Evolutionary conservation across 148 eudicot species (phyloP).

Genomic region (Pouteria glomerata): DNA sequence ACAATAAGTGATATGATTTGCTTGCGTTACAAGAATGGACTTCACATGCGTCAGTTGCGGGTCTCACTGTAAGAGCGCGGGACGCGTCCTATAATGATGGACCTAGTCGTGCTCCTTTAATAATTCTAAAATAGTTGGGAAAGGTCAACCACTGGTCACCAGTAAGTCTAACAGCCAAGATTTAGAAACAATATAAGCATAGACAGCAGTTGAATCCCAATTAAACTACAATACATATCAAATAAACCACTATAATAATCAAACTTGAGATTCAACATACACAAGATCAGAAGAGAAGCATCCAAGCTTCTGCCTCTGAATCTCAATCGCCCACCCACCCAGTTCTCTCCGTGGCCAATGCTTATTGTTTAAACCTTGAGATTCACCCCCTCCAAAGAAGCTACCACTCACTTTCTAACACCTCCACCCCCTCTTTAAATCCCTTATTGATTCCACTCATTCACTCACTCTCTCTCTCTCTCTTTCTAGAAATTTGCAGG

Average conservation of each 20-base stretch:
- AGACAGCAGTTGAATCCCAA: not conserved
- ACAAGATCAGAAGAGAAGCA: constrained; percentile 24
- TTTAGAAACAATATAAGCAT: not conserved
- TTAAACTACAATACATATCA: constrained; percentile 7
- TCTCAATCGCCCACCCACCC: not conserved
- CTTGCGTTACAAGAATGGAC: too few species aligned
- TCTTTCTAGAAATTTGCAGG: not conserved
- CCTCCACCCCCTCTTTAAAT: not conserved
- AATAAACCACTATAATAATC: constrained; percentile 18
- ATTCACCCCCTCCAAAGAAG: constrained; percentile 47
- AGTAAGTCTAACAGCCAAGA: constrained; percentile 11
- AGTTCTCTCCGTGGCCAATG: not conserved
- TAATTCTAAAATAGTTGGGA: too few species aligned
- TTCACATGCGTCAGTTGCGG: too few species aligned
- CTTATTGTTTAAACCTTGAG: constrained; percentile 31
- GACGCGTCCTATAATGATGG: too few species aligned
- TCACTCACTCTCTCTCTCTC: not conserved
- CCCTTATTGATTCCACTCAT: not conserved
- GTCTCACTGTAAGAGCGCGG: too few species aligned
- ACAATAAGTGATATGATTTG: too few species aligned
- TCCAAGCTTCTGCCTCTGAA: constrained; percentile 17
- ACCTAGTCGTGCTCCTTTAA: too few species aligned
- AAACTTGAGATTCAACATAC: constrained; percentile 35
- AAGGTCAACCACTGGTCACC: constrained; percentile 35
- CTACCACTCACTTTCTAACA: constrained; percentile 34